phyloP scores from a whole-genome alignment of 2,329 filamentous ascomycete genomes.

The Fonsecaea monophora region DNA sequence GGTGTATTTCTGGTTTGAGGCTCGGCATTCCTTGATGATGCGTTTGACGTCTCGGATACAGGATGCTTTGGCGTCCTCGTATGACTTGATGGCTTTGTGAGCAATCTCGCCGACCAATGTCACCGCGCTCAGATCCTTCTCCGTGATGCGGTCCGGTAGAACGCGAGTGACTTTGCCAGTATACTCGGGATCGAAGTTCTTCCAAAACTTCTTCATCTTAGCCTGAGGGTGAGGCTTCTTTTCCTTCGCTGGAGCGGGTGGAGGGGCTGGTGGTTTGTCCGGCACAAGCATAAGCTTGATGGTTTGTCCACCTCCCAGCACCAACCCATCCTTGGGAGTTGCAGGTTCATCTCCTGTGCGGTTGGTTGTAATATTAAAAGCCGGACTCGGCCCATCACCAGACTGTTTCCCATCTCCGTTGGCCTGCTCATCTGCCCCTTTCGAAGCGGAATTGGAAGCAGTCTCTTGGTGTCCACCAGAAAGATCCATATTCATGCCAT shows the following conservation, averaged over 20 bases:
- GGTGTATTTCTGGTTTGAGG: slow-evolving; percentile 85
- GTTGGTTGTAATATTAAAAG: slow-evolving; percentile 25
- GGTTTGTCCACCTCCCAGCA: slow-evolving; percentile 31
- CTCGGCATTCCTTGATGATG: slow-evolving; percentile 69
- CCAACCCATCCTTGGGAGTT: slow-evolving; percentile 24
- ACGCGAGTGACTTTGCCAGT: slow-evolving; percentile 76
- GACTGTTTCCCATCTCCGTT: slow-evolving; percentile 7
- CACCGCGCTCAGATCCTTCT: slow-evolving; percentile 68
- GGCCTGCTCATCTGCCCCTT: slow-evolving; percentile 11
- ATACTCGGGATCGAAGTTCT: slow-evolving; percentile 72
- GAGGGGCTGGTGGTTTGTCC: slow-evolving; percentile 27
- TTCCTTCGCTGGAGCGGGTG: slow-evolving; percentile 49
- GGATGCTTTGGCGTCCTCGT: slow-evolving; percentile 72
- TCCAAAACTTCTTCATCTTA: slow-evolving; percentile 75
- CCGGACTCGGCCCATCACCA: slow-evolving; percentile 15
- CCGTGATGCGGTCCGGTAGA: slow-evolving; percentile 63
- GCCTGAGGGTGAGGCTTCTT: slow-evolving; percentile 66
- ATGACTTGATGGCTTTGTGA: slow-evolving; percentile 69
- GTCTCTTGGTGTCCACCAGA: slow-evolving; percentile 2
- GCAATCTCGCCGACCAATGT: slow-evolving; percentile 63
- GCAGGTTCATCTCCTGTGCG: slow-evolving; percentile 28
- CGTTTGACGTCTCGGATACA: slow-evolving; percentile 69
- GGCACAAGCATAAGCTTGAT: slow-evolving; percentile 37
- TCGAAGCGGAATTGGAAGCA: background rate
- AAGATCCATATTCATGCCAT: slow-evolving; percentile 11